Base-by-base conservation (phyloP, 768 basidiomycete species). In the Kondoa subrosea region DNA sequence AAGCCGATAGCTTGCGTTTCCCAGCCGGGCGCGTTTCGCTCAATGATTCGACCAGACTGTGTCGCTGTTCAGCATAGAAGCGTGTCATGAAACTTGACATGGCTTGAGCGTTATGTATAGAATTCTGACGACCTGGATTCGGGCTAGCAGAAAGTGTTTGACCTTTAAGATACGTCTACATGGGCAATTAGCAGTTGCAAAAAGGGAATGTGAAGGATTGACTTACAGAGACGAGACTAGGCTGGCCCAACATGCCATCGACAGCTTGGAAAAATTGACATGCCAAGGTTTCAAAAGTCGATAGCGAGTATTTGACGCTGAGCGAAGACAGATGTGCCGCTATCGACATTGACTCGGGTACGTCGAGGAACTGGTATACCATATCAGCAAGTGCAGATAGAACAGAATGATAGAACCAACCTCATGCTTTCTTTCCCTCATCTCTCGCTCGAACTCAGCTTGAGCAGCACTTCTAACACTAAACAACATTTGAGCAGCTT, bases 391-490 rank as follows among this genome's bases (percentile, higher is more conserved):
- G 21, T 50, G n/a, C 40, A 50, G 40, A 50, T 50, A 8, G 8
- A 21, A 8, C 21, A 8, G 12, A 21, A 50, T 50, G 40, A 50
- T 50, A 25, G 15, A 21, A 17, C 69, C 15, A 26, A 88, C 89
- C 79, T 84, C 81, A 70, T 82, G 78, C 67, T 88, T 76, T 61
- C 89, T 78, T 67, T 85, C 85, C 64, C 79, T 78, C 88, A 91
- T 89, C 79, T 88, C 87, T 50, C 76, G 74, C 73, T 83, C 85
- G 73, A 84, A 91, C 73, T 89, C 87, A 1, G 68, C 83, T 74
- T 89, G 87, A 3, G 84, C 82, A 27, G 77, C 79, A 32, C 72
- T 70, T 59, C 70, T 8, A 8, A 61, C 30, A 0, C 73, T 69
- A 15, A 73, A 70, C 34, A 70, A 65, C 31, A 50, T 30, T 59